A percentile compares a stretch with the other conserved stretches of the same genome.
These are phyloP conservation scores for Cylindrotheca closterium DNA, from an alignment of 108 stramenopile genomes.

Conservation along the genomic window DNA sequence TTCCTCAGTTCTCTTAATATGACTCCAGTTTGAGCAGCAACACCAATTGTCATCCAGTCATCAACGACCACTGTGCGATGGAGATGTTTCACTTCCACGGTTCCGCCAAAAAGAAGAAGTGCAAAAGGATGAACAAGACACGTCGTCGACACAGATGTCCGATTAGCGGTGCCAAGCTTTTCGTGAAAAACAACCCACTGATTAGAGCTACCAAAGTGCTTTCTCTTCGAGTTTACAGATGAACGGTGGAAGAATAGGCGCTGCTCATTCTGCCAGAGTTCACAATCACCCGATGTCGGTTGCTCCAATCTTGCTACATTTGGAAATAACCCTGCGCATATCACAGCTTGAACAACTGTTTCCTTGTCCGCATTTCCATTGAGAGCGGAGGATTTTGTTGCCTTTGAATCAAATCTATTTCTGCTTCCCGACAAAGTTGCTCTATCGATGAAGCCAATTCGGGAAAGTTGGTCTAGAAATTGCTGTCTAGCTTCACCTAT, in stretches of 20 bases:
- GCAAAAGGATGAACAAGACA: constrained; percentile 62
- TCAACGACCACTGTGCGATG: constrained; percentile 64
- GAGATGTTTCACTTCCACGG: constrained; percentile 48
- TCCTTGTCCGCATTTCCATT: constrained; percentile 43
- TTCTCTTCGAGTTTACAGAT: constrained; percentile 48
- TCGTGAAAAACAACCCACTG: constrained; percentile 70
- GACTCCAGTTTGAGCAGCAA: constrained; percentile 73
- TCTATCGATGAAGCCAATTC: constrained; percentile 78
- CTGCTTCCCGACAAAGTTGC: background rate
- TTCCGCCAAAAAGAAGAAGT: constrained; percentile 64
- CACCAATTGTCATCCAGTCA: constrained; percentile 64
- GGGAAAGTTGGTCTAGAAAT: constrained; percentile 69
- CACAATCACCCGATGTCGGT: constrained; percentile 3
- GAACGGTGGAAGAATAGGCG: constrained; percentile 56
- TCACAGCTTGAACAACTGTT: constrained; percentile 77
- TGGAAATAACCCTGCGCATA: constrained; percentile 93
- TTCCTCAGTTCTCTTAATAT: constrained; percentile 49
- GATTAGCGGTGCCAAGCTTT: constrained; percentile 68
- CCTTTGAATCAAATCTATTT: background rate
- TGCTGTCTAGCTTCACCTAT: constrained; percentile 76
- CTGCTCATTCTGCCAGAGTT: constrained; percentile 53
- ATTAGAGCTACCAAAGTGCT: constrained; percentile 12
- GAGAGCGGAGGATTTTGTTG: background rate
- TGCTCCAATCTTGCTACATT: constrained; percentile 71
- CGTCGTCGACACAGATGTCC: constrained; percentile 61